phyloP scores from a whole-genome alignment of 805 yeast genomes.

The Middelhovenomyces tepae region DNA sequence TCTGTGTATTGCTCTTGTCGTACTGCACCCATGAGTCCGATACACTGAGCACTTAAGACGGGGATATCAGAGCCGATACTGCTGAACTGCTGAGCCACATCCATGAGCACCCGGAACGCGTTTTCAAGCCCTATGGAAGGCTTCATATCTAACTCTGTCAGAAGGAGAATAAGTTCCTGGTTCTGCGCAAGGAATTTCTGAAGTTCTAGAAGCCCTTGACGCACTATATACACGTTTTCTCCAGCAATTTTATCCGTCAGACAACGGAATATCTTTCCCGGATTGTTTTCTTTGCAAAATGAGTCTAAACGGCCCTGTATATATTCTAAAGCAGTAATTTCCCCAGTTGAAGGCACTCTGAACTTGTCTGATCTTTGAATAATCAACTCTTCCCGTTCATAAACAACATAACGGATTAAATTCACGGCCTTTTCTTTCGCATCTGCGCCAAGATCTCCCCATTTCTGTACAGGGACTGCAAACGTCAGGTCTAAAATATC shows the following conservation, averaged over 20 bases:
- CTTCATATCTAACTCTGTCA: constrained; percentile 15
- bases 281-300: no score
- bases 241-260: no score
- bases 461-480: constrained; percentile 64
- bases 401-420: not conserved
- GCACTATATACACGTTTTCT: constrained; percentile 64
- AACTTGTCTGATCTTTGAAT: constrained; percentile 5
- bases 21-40: constrained; percentile 69
- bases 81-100: constrained; percentile 20
- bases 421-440: constrained; percentile 45
- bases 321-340: constrained; percentile 1
- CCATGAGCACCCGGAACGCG: constrained; percentile 24
- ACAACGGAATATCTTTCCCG: no score
- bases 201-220: constrained; percentile 62
- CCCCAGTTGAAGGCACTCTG: constrained; percentile 16
- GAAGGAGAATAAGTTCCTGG: no score
- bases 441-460: constrained; percentile 41
- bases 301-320: no score
- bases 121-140: constrained; percentile 18
- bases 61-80: constrained; percentile 34
- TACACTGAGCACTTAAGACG: constrained; percentile 53
- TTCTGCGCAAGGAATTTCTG: no score
- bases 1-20: constrained; percentile 49
- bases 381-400: not conserved
- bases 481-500: constrained; percentile 67